phyloP scores from a whole-genome alignment of 1,284 basidiomycete genomes.

The Heterobasidion occidentale region DNA sequence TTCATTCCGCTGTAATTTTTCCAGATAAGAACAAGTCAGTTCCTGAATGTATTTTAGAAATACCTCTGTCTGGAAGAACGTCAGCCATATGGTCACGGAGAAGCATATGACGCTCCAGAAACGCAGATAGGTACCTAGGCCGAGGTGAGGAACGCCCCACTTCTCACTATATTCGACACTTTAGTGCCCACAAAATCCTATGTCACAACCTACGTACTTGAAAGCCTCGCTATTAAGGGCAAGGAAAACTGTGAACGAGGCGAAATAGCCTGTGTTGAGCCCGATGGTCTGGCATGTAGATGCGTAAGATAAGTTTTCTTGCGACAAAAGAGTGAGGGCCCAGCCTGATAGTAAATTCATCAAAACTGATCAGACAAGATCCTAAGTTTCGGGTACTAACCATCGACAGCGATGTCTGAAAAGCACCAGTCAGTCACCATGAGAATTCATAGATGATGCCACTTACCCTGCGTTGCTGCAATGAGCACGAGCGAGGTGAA shows the following conservation, averaged over 20 bases:
- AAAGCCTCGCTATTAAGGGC: slow-evolving; percentile 96
- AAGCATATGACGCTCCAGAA: slow-evolving; percentile 85
- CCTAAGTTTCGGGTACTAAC: slow-evolving; percentile 26
- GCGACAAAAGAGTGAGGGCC: slow-evolving; percentile 94
- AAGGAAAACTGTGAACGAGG: slow-evolving; percentile 96
- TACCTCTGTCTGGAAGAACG: slow-evolving; percentile 87
- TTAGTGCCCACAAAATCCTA: too few relatives aligned
- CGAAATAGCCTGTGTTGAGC: slow-evolving; percentile 92
- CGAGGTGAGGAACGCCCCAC: slow-evolving; percentile 84
- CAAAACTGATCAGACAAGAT: neutral
- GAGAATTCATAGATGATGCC: neutral
- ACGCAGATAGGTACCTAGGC: slow-evolving; percentile 76
- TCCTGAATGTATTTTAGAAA: neutral
- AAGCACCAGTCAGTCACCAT: slow-evolving; percentile 8
- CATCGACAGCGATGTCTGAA: slow-evolving; percentile 94
- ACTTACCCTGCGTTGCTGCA: slow-evolving; percentile 86
- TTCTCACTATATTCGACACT: slow-evolving; percentile 38
- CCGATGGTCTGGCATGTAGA: slow-evolving; percentile 98
- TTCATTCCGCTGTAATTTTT: slow-evolving; percentile 55
- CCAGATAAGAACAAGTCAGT: neutral
- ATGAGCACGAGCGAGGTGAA: slow-evolving; percentile 92
- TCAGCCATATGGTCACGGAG: slow-evolving; percentile 80
- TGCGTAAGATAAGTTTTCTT: slow-evolving; percentile 93
- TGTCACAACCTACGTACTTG: slow-evolving; percentile 40
- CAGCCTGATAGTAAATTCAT: slow-evolving; percentile 52